A percentile compares a stretch with the other conserved stretches of the same genome.
Conservation (phyloP, 148 eudicot species). For the Arbutus unedo region DNA sequence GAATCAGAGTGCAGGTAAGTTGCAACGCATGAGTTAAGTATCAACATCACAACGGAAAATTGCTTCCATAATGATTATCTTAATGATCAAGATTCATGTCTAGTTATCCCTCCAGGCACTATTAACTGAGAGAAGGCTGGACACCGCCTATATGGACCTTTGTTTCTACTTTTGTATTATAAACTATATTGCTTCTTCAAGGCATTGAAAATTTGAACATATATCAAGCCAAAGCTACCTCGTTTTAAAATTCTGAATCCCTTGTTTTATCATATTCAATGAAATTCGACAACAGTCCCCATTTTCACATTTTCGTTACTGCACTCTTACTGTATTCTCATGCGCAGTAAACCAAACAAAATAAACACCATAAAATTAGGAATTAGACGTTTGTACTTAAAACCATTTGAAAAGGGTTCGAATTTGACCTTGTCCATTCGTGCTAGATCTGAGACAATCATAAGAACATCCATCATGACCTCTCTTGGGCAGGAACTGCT, state of each 20-base stretch:
- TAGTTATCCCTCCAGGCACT: not conserved
- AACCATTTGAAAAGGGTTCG: not conserved
- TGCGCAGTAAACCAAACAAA: not conserved
- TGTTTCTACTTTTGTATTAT: not conserved
- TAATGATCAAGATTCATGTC: not conserved
- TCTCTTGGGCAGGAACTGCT: conserved; percentile 69
- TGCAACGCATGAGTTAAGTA: not conserved
- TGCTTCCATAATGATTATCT: not conserved
- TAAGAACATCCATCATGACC: conserved; percentile 73
- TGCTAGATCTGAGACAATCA: conserved; percentile 92
- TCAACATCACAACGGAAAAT: conserved; percentile 6
- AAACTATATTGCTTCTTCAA: conserved; percentile 2
- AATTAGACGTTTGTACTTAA: not conserved
- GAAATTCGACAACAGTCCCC: not conserved
- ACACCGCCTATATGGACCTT: not conserved
- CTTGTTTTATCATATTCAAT: not conserved
- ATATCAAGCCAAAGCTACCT: not conserved
- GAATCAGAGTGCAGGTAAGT: too few relatives aligned
- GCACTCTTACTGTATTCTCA: not conserved
- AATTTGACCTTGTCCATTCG: conserved; percentile 90
- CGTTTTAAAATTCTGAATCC: not conserved
- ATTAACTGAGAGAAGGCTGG: not conserved
- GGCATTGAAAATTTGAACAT: too few relatives aligned
- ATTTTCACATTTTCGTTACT: not conserved
- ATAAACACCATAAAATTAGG: not conserved